Evolutionary conservation across 805 yeast genomes (phyloP).

Genomic region (Zygosaccharomyces pseudorouxii): DNA sequence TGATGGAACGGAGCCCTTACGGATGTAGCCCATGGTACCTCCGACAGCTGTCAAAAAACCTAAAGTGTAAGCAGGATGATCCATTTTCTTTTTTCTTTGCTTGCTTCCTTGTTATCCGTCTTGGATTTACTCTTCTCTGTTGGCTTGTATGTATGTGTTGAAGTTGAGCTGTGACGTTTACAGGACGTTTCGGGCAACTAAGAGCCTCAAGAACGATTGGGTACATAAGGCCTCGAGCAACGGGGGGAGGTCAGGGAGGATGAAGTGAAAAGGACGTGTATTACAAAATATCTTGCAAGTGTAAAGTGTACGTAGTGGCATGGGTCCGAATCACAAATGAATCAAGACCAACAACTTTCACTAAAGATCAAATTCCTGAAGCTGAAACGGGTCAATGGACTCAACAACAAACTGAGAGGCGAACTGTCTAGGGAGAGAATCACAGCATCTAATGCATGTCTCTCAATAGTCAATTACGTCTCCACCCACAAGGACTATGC

Average conservation of each 20-base stretch:
- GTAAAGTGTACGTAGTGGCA: too few species aligned
- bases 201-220: neutral
- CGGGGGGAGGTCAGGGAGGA: neutral
- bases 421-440: slow-evolving; percentile 53
- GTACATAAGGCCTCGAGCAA: neutral
- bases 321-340: neutral
- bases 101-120: neutral
- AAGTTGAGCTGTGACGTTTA: neutral
- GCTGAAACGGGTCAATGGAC: slow-evolving; percentile 54
- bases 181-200: neutral
- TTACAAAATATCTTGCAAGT: neutral
- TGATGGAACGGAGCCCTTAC: slow-evolving; percentile 74
- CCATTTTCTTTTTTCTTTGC: slow-evolving; percentile 37
- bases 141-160: neutral
- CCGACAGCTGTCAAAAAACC: slow-evolving; percentile 66
- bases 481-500: slow-evolving; percentile 36
- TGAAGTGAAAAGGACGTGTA: neutral
- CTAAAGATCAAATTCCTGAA: slow-evolving; percentile 51
- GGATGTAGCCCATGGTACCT: slow-evolving; percentile 63
- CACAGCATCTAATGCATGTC: slow-evolving; percentile 59
- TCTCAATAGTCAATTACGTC: slow-evolving; percentile 39
- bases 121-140: neutral
- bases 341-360: slow-evolving; percentile 26
- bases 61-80: slow-evolving; percentile 72
- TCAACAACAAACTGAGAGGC: slow-evolving; percentile 49